These are phyloP conservation scores for Prosopis cineraria DNA, from an alignment of 306 rosid genomes.

Conservation along the genomic window DNA sequence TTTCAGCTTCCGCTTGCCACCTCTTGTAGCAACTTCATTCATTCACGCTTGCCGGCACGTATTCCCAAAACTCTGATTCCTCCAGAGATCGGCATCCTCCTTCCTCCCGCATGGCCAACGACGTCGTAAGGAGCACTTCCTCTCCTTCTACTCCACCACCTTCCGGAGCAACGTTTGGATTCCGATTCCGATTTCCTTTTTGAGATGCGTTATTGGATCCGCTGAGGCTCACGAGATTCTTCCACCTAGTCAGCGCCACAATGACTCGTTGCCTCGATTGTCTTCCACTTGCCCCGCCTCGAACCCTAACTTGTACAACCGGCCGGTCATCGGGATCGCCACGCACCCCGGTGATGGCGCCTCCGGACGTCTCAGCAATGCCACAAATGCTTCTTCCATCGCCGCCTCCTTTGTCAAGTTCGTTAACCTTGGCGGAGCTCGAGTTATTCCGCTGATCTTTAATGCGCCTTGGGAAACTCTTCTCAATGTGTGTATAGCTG, in stretches of 20 bases:
- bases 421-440: slow-evolving; percentile 68
- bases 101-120: not conserved
- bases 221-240: slow-evolving; percentile 35
- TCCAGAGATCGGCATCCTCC: no score
- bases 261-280: not conserved
- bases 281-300: slow-evolving; percentile 38
- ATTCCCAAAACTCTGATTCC: not conserved
- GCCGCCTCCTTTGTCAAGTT: slow-evolving; percentile 76
- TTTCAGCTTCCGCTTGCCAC: no score
- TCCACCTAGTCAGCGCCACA: slow-evolving; percentile 41
- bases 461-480: slow-evolving; percentile 53
- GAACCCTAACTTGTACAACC: slow-evolving; percentile 46
- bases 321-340: slow-evolving; percentile 69
- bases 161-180: not conserved
- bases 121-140: not conserved
- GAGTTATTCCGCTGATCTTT: slow-evolving; percentile 68
- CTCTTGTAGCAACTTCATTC: no score
- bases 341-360: slow-evolving; percentile 80
- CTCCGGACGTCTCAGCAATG: slow-evolving; percentile 64
- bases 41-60: no score
- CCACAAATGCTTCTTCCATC: slow-evolving; percentile 54
- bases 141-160: no score
- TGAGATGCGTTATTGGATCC: slow-evolving; percentile 18
- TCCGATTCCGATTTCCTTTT: slow-evolving; percentile 27
- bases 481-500: slow-evolving; percentile 40